Evolutionary conservation across 257 asterid species (phyloP), one percentile per base, ranked within the genome.

Genomic region (Lycium ferocissimum): DNA sequence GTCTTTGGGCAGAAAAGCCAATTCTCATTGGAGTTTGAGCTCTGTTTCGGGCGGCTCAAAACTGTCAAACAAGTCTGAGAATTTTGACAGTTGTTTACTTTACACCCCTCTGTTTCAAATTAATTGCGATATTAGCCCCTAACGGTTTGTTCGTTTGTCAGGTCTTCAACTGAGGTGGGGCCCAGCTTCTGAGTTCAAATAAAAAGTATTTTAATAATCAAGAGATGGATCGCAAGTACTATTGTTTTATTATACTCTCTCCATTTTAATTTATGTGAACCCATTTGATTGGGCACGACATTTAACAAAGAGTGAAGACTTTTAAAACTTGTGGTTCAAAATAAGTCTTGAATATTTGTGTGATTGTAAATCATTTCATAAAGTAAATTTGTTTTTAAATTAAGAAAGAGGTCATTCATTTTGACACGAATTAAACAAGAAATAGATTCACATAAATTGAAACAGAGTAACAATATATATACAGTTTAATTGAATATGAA

Each of bases 31-130:
- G 90, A 83, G 86, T 84, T 86, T 85, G 95, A 79, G 91, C 90
- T 65, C 49, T 65, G 87, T 61, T 88, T 91, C 88, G 93, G 91
- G 90, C 87, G 85, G 73, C 88, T 86, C 91, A 71, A 89, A 78
- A 22, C 90, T 85, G 91, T 87, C 90, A 82, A 66, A 54, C 11
- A 37, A 58, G 83, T 83, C 79, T 85, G 43, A 89, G 87, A 83
- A 91, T 90, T 90, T 88, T 93, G 93, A 93, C 97, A 89, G 87
- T 54, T 84, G 82, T 65, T 85, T 83, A 49, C 81, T 81, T 79
- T 84, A 83, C 71, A 80, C 87, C 91, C 81, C 84, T 15, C 9
- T 13, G 8, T n/a, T 47, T n/a, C 20, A 38, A 0, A 10, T 0
- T 79, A 89, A 83, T 88, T 85, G 17, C 97, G 3, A 56, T 37